Percentiles rank a stretch among this genome's conserved stretches.
phyloP scores from a whole-genome alignment of 192 early-diverging fungal species.

The Glomus cerebriforme region DNA sequence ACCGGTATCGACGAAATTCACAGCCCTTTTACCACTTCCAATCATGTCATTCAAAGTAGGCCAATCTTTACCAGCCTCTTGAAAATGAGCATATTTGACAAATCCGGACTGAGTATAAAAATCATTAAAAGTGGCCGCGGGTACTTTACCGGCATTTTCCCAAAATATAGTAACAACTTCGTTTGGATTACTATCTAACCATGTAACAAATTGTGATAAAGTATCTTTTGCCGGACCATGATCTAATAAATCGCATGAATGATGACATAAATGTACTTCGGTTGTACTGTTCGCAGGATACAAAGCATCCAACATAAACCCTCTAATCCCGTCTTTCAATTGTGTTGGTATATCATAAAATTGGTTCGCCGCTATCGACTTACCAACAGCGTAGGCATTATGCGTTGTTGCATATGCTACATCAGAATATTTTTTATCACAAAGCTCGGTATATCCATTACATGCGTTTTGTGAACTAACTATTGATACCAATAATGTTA shows the following conservation, averaged over 20 bases:
- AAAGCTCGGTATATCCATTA: slow-evolving; percentile 71
- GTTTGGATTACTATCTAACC: slow-evolving; percentile 62
- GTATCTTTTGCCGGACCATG: slow-evolving; percentile 56
- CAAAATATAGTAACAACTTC: slow-evolving; percentile 81
- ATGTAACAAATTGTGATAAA: slow-evolving; percentile 59
- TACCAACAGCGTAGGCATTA: slow-evolving; percentile 65
- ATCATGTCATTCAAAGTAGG: slow-evolving; percentile 72
- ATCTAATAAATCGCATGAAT: slow-evolving; percentile 61
- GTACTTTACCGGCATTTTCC: slow-evolving; percentile 61
- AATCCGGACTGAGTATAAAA: slow-evolving; percentile 56
- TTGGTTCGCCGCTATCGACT: slow-evolving; percentile 68
- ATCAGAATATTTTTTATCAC: slow-evolving; percentile 59
- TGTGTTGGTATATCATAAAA: slow-evolving; percentile 62
- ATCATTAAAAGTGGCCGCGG: slow-evolving; percentile 49
- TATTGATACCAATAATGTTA: too few species aligned
- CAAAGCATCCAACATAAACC: slow-evolving; percentile 68
- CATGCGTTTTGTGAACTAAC: slow-evolving; percentile 37
- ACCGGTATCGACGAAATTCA: slow-evolving; percentile 61
- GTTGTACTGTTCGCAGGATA: slow-evolving; percentile 25
- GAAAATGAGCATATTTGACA: slow-evolving; percentile 54
- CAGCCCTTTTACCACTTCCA: slow-evolving; percentile 59
- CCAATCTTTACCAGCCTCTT: slow-evolving; percentile 55
- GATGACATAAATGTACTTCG: slow-evolving; percentile 66
- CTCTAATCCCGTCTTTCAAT: slow-evolving; percentile 72
- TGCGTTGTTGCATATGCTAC: slow-evolving; percentile 74